Evolutionary conservation across 2,329 filamentous ascomycete genomes (phyloP), one percentile per base, ranked within the genome.

Genomic region (Plenodomus tracheiphilus): DNA sequence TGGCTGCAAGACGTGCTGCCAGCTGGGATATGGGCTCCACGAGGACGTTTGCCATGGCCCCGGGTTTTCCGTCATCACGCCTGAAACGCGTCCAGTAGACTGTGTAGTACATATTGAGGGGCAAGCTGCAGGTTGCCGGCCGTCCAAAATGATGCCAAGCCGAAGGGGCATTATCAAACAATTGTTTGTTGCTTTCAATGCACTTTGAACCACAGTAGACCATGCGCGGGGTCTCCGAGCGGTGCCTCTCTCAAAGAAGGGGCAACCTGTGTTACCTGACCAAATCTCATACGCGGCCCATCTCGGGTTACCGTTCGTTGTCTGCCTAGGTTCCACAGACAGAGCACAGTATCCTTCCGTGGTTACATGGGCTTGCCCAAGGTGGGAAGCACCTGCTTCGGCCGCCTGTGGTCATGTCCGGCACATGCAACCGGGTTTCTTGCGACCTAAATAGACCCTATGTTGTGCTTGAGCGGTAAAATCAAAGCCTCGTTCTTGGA

Each of bases 291-390:
- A 41, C 48, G 48, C 47, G 39, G 50, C 48, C 50, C 39, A 49
- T 43, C 37, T 57, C 45, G 42, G 51, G 41, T 47, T 58, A 42
- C 53, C 55, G 58, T 56, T 57, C 52, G 54, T 53, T 42, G 43
- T 53, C 43, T 47, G 44, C 28, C 30, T 41, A 39, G 39, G 67
- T 69, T 49, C 25, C 55, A 70, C 68, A 65, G 20, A 47, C 28
- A 51, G 47, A 55, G 54, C 50, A 62, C 54, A 47, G 61, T 64
- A 61, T 54, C 56, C 59, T 62, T 52, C 45, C 15, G 54, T 65
- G 49, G 67, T 70, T 67, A 66, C 66, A 68, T 68, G 46, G 54
- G 58, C 64, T 69, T 65, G 64, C 53, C 68, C 62, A 52, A 53
- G 67, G 62, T 36, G 43, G 53, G 56, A 44, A 47, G 47, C 48